Conservation (phyloP, 768 basidiomycete species). For the Rhodotorula kratochvilovae region DNA sequence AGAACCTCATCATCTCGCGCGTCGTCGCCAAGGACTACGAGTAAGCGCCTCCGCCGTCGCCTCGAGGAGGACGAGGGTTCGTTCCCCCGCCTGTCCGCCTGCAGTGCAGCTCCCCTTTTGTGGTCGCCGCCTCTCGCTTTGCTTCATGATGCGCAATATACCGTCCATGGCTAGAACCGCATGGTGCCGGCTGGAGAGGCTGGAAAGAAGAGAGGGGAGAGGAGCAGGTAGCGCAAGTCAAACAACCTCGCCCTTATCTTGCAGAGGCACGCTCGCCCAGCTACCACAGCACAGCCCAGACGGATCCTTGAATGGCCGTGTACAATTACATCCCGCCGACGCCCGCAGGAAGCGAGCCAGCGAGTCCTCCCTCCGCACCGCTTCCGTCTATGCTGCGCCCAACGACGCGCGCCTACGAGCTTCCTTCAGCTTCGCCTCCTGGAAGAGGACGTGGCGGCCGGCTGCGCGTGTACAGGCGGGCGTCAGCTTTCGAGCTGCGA, state of each 20-base stretch:
- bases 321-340: too few species aligned
- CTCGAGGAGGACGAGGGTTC: background rate
- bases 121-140: background rate
- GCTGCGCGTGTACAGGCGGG: conserved; percentile 2
- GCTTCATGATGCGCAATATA: too few species aligned
- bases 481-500: background rate
- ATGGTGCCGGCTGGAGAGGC: too few species aligned
- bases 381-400: too few species aligned
- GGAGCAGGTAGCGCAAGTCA: too few species aligned
- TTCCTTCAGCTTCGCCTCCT: conserved; percentile 38
- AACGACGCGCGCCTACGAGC: background rate
- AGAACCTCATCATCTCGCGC: conserved; percentile 48
- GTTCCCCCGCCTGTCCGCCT: background rate
- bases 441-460: conserved; percentile 35
- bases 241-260: too few species aligned
- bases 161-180: too few species aligned
- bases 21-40: conserved; percentile 30
- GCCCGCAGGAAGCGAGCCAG: background rate
- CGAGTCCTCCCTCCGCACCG: background rate
- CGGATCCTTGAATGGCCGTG: too few species aligned
- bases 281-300: too few species aligned
- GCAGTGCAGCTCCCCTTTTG: background rate
- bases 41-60: background rate
- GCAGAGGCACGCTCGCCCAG: too few species aligned
- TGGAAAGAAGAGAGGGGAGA: too few species aligned